Percentiles rank a stretch among this genome's conserved stretches.
phyloP scores from a whole-genome alignment of 1,284 basidiomycete genomes.

The Serendipita sp. region DNA sequence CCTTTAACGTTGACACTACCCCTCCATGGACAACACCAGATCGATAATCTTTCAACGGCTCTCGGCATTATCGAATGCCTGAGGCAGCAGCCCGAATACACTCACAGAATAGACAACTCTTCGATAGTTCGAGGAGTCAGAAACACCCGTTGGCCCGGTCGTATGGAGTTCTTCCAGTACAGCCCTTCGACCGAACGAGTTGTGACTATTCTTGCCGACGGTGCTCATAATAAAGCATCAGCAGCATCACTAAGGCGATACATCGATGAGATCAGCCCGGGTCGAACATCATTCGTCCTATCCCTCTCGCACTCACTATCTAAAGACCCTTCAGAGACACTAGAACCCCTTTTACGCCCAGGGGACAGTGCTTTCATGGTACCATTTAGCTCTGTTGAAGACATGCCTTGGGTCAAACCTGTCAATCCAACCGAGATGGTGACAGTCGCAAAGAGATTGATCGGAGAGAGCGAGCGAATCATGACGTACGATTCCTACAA shows the following conservation, averaged over 20 bases:
- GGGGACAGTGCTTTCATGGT: constrained; percentile 39
- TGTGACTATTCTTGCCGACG: constrained; percentile 63
- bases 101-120: constrained; percentile 29
- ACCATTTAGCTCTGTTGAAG: constrained; percentile 56
- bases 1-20: constrained; percentile 23
- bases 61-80: constrained; percentile 50
- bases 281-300: constrained; percentile 44
- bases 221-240: constrained; percentile 90
- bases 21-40: constrained; percentile 71
- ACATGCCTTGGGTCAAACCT: constrained; percentile 82
- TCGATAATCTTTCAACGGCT: constrained; percentile 65
- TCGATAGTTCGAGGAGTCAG: constrained; percentile 46
- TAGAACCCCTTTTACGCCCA: constrained; percentile 45
- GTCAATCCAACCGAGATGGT: constrained; percentile 38
- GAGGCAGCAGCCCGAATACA: constrained; percentile 28
- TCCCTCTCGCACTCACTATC: constrained; percentile 70
- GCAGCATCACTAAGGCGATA: constrained; percentile 58
- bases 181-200: not conserved
- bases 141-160: constrained; percentile 61
- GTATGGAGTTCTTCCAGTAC: constrained; percentile 58
- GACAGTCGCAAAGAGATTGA: constrained; percentile 28
- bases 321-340: constrained; percentile 57
- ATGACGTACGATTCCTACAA: constrained; percentile 7
- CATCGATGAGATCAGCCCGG: constrained; percentile 30
- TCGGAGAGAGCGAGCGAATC: constrained; percentile 22